These are phyloP conservation scores for Trametes meyenii DNA, from an alignment of 768 basidiomycete species.

Conservation along the genomic window DNA sequence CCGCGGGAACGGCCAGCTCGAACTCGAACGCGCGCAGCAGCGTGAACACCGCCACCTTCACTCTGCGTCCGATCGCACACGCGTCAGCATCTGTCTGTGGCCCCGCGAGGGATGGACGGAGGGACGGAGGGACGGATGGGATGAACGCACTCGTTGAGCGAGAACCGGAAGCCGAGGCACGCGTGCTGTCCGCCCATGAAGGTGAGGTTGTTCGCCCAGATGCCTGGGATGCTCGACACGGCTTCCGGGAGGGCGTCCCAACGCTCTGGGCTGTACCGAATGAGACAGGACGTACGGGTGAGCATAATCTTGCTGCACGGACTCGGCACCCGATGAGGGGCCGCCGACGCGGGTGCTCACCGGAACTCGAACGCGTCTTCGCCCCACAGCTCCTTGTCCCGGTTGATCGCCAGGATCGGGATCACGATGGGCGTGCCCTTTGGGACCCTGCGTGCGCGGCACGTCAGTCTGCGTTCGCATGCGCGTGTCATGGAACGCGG, in stretches of 20 bases:
- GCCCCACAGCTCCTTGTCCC: conserved; percentile 59
- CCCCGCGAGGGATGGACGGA: conserved; percentile 15
- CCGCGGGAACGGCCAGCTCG: conserved; percentile 30
- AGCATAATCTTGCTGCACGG: too few species aligned
- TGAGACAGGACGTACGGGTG: neutral
- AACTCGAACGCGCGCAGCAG: conserved; percentile 36
- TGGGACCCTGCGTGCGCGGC: conserved; percentile 13
- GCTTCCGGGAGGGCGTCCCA: conserved; percentile 57
- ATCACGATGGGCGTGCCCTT: conserved; percentile 42
- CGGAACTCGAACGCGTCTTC: conserved; percentile 61
- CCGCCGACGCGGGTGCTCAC: conserved; percentile 34
- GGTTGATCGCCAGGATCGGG: conserved; percentile 57
- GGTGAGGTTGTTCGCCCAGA: conserved; percentile 60
- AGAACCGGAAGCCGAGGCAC: conserved; percentile 70
- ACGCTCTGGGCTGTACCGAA: conserved; percentile 54
- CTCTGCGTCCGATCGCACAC: conserved; percentile 14
- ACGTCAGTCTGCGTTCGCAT: neutral
- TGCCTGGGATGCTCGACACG: conserved; percentile 53
- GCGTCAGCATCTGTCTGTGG: neutral
- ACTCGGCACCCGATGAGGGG: too few species aligned
- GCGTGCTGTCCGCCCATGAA: conserved; percentile 67
- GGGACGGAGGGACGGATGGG: neutral
- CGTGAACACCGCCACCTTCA: conserved; percentile 37
- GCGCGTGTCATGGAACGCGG: conserved; percentile 22
- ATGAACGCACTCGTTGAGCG: conserved; percentile 56